Conservation (phyloP, 1,139 yeast genomes). For the Yamadazyma kanchanaburiensis region DNA sequence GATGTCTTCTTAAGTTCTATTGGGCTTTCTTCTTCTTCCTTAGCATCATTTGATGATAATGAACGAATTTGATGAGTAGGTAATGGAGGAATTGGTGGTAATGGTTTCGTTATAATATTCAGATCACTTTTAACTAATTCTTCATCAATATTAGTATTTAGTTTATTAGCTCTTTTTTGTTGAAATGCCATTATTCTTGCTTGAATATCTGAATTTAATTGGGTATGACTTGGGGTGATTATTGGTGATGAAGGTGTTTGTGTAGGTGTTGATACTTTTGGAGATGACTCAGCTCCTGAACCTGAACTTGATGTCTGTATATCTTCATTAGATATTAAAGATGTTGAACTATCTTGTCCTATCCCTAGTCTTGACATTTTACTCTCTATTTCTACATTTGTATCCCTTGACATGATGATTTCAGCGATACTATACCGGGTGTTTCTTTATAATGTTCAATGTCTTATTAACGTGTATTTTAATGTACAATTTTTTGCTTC, state of each 20-base stretch:
- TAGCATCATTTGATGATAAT: conserved; percentile 14
- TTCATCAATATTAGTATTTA: conserved; percentile 4
- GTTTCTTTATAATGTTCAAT: too few species aligned
- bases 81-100: conserved; percentile 13
- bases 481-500: too few species aligned
- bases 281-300: conserved; percentile 1
- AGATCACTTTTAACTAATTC: conserved; percentile 7
- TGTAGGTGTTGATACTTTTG: conserved; percentile 6
- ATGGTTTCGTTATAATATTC: conserved; percentile 6
- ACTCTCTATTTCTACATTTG: too few species aligned
- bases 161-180: conserved; percentile 49
- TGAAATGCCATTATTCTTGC: conserved; percentile 76
- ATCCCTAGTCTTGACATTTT: too few species aligned
- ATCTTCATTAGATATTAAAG: too few species aligned
- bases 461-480: too few species aligned
- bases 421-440: too few species aligned
- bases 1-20: conserved; percentile 38
- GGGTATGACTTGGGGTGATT: conserved; percentile 17
- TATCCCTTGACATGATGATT: too few species aligned
- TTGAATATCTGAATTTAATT: conserved; percentile 62
- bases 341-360: too few species aligned
- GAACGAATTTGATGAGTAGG: conserved; percentile 14
- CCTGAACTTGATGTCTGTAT: too few species aligned
- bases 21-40: conserved; percentile 12
- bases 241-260: conserved; percentile 9